These are phyloP conservation scores for Paragyromitra xinjiangensis DNA, from an alignment of 495 filamentous ascomycete genomes.

Conservation along the genomic window DNA sequence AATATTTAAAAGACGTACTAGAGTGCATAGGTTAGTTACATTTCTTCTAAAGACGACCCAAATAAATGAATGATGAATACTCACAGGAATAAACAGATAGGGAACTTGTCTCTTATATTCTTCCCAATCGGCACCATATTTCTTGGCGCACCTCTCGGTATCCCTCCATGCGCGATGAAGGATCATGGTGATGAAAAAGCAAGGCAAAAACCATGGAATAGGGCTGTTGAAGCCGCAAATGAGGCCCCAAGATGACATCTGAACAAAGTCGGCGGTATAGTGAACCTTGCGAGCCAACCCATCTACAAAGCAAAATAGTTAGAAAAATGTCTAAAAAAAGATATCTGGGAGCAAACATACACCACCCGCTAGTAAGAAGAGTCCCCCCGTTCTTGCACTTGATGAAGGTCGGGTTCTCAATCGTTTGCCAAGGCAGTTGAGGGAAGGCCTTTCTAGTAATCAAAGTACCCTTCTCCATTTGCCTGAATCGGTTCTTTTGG, in stretches of 20 bases:
- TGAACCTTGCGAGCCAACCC: conserved; percentile 93
- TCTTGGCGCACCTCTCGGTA: conserved; percentile 80
- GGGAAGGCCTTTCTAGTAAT: conserved; percentile 84
- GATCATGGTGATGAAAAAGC: conserved; percentile 94
- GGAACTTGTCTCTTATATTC: conserved; percentile 90
- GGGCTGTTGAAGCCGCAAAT: conserved; percentile 74
- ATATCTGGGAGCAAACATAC: conserved; percentile 17
- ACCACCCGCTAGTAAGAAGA: conserved; percentile 92
- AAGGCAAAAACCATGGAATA: conserved; percentile 96
- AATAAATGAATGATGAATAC: conserved; percentile 57
- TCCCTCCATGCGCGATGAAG: conserved; percentile 85
- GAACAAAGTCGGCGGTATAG: conserved; percentile 89
- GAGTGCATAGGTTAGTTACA: conserved; percentile 5
- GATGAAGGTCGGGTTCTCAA: conserved; percentile 89
- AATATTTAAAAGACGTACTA: conserved; percentile 57
- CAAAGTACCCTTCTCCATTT: conserved; percentile 77
- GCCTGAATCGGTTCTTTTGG: conserved; percentile 95
- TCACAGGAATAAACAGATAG: conserved; percentile 95
- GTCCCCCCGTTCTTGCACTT: conserved; percentile 78
- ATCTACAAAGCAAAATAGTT: conserved; percentile 60
- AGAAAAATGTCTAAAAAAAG: not conserved
- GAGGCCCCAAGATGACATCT: conserved; percentile 70
- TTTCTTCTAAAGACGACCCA: not conserved
- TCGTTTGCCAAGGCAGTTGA: conserved; percentile 86
- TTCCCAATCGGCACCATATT: conserved; percentile 91